Conservation (phyloP, 768 basidiomycete species). For the Suillus luteus region DNA sequence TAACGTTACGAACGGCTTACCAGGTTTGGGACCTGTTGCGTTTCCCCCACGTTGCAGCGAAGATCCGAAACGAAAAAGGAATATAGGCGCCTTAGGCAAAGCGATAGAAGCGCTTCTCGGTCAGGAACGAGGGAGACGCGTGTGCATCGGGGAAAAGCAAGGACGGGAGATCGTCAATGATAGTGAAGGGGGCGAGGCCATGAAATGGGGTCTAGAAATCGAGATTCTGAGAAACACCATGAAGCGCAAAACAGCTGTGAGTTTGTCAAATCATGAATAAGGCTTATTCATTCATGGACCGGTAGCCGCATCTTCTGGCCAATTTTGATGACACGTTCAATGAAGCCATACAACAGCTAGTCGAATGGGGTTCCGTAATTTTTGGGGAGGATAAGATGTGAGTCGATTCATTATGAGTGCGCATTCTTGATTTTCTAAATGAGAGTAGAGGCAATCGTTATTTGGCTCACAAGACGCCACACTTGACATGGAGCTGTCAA, state of each 20-base stretch:
- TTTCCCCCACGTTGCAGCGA: slow-evolving; percentile 76
- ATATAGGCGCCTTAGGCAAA: slow-evolving; percentile 76
- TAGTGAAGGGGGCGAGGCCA: slow-evolving; percentile 67
- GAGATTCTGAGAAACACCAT: slow-evolving; percentile 56
- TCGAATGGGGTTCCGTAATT: slow-evolving; percentile 72
- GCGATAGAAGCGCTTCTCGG: slow-evolving; percentile 66
- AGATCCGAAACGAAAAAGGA: slow-evolving; percentile 72
- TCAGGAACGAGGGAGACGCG: slow-evolving; percentile 59
- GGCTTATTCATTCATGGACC: slow-evolving; percentile 25
- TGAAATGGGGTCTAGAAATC: slow-evolving; percentile 73
- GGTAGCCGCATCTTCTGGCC: slow-evolving; percentile 55
- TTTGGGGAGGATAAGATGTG: slow-evolving; percentile 66
- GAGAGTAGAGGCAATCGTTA: slow-evolving; percentile 65
- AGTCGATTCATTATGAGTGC: slow-evolving; percentile 37
- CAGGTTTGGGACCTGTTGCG: slow-evolving; percentile 74
- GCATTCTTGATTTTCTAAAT: slow-evolving; percentile 23
- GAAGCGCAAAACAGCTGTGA: slow-evolving; percentile 58
- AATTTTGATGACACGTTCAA: slow-evolving; percentile 74
- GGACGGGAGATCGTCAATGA: slow-evolving; percentile 34
- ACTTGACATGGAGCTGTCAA: slow-evolving; percentile 67
- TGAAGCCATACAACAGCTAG: slow-evolving; percentile 76
- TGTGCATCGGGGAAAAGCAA: slow-evolving; percentile 58
- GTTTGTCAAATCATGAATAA: slow-evolving; percentile 25
- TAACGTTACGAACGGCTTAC: slow-evolving; percentile 62
- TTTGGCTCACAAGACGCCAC: slow-evolving; percentile 70